phyloP scores from a whole-genome alignment of 1,284 basidiomycete genomes.

The Ceratobasidium sp. region DNA sequence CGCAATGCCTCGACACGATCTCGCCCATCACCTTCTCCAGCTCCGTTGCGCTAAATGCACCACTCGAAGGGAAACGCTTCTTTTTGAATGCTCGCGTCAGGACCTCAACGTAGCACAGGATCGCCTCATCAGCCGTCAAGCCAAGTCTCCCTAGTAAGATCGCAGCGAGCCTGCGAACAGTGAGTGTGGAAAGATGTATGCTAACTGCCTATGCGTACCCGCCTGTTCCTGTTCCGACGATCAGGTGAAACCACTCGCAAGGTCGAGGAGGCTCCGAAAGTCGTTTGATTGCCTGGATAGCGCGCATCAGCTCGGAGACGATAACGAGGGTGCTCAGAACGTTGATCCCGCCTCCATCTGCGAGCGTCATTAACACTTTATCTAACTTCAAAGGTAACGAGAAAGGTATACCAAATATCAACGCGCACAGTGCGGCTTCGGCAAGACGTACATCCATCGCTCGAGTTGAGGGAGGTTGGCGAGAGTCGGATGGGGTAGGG shows the following conservation, averaged over 20 bases:
- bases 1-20: not conserved
- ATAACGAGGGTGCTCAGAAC: constrained; percentile 35
- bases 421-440: too few species aligned
- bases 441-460: too few species aligned
- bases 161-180: constrained; percentile 55
- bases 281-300: not conserved
- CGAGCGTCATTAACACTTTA: too few species aligned
- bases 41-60: not conserved
- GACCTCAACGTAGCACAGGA: constrained; percentile 52
- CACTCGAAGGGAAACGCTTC: not conserved
- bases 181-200: not conserved
- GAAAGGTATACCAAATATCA: too few species aligned
- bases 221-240: constrained; percentile 56
- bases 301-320: constrained; percentile 32
- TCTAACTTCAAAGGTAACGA: too few species aligned
- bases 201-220: not conserved
- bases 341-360: too few species aligned
- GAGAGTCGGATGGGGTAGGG: too few species aligned
- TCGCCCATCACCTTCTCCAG: not conserved
- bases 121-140: constrained; percentile 54
- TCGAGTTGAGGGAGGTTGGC: too few species aligned
- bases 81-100: constrained; percentile 16
- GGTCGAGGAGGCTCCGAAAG: constrained; percentile 45
- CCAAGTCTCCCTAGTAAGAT: constrained; percentile 56
- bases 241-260: constrained; percentile 56